These are phyloP conservation scores for Backusella mclennaniae DNA, from an alignment of 192 early-diverging fungal genomes.

Conservation along the genomic window DNA sequence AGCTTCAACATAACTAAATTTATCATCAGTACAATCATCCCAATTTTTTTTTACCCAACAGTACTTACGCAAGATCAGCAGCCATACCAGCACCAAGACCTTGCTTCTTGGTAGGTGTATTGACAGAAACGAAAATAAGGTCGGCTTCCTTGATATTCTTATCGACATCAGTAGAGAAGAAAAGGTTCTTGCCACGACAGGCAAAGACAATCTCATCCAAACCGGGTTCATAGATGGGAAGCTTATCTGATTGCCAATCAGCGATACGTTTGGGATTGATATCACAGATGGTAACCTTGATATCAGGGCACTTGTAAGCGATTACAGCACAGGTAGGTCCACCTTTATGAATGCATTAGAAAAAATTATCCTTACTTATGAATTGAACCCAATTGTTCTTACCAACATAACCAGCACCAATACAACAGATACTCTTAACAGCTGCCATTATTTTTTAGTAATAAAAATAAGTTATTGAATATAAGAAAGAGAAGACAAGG, in stretches of 20 bases:
- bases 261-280: constrained; percentile 75
- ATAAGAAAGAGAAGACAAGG: not conserved
- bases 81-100: constrained; percentile 78
- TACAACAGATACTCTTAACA: constrained; percentile 80
- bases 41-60: not conserved
- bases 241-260: constrained; percentile 82
- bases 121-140: constrained; percentile 92
- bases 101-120: constrained; percentile 83
- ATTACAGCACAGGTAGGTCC: constrained; percentile 94
- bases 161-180: constrained; percentile 85
- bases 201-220: constrained; percentile 80
- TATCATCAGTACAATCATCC: not conserved
- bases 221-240: constrained; percentile 93
- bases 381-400: constrained; percentile 21
- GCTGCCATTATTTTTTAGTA: constrained; percentile 5
- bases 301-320: constrained; percentile 81
- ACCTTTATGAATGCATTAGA: constrained; percentile 44
- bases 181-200: constrained; percentile 77
- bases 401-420: constrained; percentile 97
- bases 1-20: constrained; percentile 68
- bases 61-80: constrained; percentile 73
- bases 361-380: not conserved
- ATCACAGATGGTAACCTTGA: constrained; percentile 91
- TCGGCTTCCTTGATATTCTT: constrained; percentile 74
- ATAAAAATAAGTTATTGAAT: not conserved